phyloP scores from a whole-genome alignment of 2,329 filamentous ascomycete species.

The Colletotrichum truncatum region DNA sequence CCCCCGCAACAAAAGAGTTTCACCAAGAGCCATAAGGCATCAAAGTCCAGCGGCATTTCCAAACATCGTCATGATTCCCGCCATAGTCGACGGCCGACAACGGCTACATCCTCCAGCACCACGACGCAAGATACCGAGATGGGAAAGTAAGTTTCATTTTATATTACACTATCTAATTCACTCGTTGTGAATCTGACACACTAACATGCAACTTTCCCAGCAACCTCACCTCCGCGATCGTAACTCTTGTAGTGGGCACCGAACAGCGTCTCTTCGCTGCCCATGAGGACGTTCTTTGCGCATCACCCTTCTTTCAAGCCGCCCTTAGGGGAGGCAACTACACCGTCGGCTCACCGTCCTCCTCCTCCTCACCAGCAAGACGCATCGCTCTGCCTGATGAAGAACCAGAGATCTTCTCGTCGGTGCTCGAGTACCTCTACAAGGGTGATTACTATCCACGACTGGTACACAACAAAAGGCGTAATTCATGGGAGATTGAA shows the following conservation, averaged over 20 bases:
- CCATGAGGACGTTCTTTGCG: constrained; percentile 84
- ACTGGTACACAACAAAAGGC: constrained; percentile 82
- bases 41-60: constrained; percentile 60
- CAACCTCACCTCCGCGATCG: constrained; percentile 71
- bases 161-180: not conserved
- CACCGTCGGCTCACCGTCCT: constrained; percentile 59
- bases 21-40: constrained; percentile 59
- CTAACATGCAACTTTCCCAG: constrained; percentile 42
- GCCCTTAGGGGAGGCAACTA: constrained; percentile 70
- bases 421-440: constrained; percentile 90
- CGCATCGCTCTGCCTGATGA: constrained; percentile 85
- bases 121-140: constrained; percentile 49
- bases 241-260: constrained; percentile 82
- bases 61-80: constrained; percentile 63
- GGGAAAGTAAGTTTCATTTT: constrained; percentile 50
- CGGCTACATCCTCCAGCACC: constrained; percentile 48
- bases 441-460: constrained; percentile 93
- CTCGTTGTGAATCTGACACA: not conserved
- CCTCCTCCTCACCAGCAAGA: constrained; percentile 51
- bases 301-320: constrained; percentile 81
- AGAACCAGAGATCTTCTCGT: constrained; percentile 90
- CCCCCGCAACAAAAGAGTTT: constrained; percentile 59
- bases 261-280: constrained; percentile 90
- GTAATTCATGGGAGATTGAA: constrained; percentile 85
- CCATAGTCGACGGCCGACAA: constrained; percentile 56